Percentiles rank a stretch among this genome's conserved stretches.
Conservation (phyloP, 345 rosid species). For the Geranium brycei region DNA sequence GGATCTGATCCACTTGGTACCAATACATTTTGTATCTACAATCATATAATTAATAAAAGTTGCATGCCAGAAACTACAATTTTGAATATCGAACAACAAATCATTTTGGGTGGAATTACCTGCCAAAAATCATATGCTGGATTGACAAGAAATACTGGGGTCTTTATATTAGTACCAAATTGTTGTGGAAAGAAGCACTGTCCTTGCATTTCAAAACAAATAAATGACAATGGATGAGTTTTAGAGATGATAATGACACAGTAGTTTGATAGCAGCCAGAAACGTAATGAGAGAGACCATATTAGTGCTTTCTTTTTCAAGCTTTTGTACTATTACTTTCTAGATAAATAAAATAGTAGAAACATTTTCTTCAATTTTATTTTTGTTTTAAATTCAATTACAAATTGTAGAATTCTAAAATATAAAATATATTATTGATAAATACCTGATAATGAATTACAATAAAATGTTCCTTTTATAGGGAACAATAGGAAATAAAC, state of each 20-base stretch:
- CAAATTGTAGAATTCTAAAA: too few relatives aligned
- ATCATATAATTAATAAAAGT: constrained; percentile 12
- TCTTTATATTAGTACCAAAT: constrained; percentile 40
- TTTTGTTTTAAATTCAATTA: too few relatives aligned
- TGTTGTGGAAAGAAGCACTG: constrained; percentile 71
- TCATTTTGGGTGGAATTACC: constrained; percentile 26
- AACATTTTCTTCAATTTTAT: too few relatives aligned
- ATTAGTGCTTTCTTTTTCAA: too few relatives aligned
- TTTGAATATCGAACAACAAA: constrained; percentile 4
- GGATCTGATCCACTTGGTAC: constrained; percentile 53
- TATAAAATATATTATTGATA: too few relatives aligned
- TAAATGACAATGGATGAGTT: background rate
- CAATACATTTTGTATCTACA: constrained; percentile 57
- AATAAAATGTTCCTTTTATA: too few relatives aligned
- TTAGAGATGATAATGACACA: background rate
- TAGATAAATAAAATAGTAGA: too few relatives aligned
- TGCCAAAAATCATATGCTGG: constrained; percentile 94
- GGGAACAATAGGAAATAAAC: too few relatives aligned
- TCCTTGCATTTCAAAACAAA: constrained; percentile 7
- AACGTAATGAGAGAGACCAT: too few relatives aligned
- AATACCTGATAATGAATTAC: too few relatives aligned
- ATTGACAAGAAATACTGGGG: constrained; percentile 67
- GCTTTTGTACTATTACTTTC: too few relatives aligned
- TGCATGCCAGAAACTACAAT: constrained; percentile 6
- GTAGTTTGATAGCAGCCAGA: background rate